phyloP scores from a whole-genome alignment of 2,329 filamentous ascomycete genomes.

The Ceratocystis huliohia region DNA sequence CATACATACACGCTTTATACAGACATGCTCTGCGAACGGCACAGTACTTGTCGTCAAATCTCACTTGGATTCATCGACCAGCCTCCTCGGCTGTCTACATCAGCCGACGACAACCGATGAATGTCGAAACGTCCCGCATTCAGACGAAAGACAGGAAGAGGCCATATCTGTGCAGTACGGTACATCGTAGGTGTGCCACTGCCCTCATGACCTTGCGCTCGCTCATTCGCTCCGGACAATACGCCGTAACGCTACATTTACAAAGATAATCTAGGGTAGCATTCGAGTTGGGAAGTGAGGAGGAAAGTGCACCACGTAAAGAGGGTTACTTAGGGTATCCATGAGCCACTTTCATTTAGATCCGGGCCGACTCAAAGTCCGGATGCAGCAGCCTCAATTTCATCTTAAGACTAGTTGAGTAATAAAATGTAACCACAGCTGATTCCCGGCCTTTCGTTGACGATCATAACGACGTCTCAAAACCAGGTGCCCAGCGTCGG shows the following conservation, averaged over 20 bases:
- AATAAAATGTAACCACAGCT: slow-evolving; percentile 42
- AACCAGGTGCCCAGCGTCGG: slow-evolving; percentile 45
- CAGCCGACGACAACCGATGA: too few relatives aligned
- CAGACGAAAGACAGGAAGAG: too few relatives aligned
- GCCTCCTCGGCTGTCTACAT: too few relatives aligned
- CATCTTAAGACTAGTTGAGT: background rate
- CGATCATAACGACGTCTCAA: slow-evolving; percentile 43
- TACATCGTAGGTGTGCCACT: too few relatives aligned
- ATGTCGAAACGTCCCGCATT: too few relatives aligned
- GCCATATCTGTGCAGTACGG: too few relatives aligned
- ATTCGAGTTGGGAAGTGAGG: background rate
- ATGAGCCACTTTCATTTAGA: background rate
- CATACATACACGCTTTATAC: too few relatives aligned
- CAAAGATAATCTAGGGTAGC: background rate
- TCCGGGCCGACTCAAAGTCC: background rate
- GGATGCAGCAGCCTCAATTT: background rate
- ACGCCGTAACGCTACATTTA: background rate
- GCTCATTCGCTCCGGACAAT: too few relatives aligned
- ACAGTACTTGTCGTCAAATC: too few relatives aligned
- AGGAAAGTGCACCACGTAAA: background rate
- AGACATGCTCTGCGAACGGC: too few relatives aligned
- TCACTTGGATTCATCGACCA: too few relatives aligned
- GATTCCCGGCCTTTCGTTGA: slow-evolving; percentile 44
- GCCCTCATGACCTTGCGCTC: too few relatives aligned
- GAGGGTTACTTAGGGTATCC: background rate